A percentile compares a stretch with the other conserved stretches of the same genome.
phyloP scores from a whole-genome alignment of 768 basidiomycete species.

The Lepiota brunneoincarnata region DNA sequence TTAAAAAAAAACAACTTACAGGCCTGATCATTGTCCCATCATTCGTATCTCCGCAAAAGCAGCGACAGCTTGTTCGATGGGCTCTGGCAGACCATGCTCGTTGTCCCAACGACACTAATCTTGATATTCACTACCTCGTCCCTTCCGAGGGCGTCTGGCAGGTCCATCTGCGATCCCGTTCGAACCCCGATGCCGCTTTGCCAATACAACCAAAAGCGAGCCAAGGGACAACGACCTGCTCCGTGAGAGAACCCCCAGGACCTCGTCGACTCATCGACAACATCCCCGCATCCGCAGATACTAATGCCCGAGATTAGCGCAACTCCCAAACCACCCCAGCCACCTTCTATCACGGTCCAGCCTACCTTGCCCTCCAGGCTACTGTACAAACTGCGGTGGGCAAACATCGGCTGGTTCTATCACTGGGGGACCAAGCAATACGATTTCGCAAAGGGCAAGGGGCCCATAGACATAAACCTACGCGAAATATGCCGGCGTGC shows the following conservation, averaged over 20 bases:
- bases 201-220: constrained; percentile 45
- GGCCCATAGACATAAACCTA: constrained; percentile 56
- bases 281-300: constrained; percentile 57
- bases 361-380: constrained; percentile 53
- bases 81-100: constrained; percentile 74
- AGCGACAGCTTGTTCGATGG: constrained; percentile 69
- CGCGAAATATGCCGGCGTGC: constrained; percentile 58
- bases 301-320: constrained; percentile 49
- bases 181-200: constrained; percentile 27
- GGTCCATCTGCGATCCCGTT: constrained; percentile 37
- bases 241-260: constrained; percentile 31
- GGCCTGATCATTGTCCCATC: constrained; percentile 84
- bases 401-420: constrained; percentile 94
- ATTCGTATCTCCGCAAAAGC: constrained; percentile 60
- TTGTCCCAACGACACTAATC: constrained; percentile 83
- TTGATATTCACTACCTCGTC: constrained; percentile 82
- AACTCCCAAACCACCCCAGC: constrained; percentile 56
- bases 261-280: constrained; percentile 74
- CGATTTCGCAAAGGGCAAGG: constrained; percentile 74
- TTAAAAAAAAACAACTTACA: constrained; percentile 24
- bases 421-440: constrained; percentile 98
- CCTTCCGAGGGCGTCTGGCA: constrained; percentile 82
- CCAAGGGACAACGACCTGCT: constrained; percentile 17
- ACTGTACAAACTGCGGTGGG: constrained; percentile 84
- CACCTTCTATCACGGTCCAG: constrained; percentile 61